These are phyloP conservation scores for Eutypa lata DNA, from an alignment of 2,329 filamentous ascomycete species.

Conservation along the genomic window DNA sequence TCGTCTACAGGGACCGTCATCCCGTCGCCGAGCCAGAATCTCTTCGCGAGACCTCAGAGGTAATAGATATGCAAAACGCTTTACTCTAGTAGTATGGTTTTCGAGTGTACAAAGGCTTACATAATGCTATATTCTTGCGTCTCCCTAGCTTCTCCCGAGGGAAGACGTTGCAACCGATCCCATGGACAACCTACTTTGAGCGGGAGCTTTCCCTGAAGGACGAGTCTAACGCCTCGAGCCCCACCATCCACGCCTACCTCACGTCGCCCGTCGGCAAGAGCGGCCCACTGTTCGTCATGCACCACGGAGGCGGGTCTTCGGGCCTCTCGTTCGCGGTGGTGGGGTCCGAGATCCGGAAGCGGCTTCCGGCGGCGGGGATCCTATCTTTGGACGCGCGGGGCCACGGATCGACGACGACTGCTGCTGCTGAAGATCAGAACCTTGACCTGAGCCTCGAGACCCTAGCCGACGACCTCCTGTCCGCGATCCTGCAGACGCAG, in stretches of 20 bases:
- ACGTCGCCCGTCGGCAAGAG: conserved; percentile 68
- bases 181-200: conserved; percentile 90
- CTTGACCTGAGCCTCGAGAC: conserved; percentile 71
- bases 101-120: too few relatives aligned
- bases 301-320: conserved; percentile 92
- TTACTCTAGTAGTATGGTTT: too few relatives aligned
- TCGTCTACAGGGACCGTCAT: conserved; percentile 92
- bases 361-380: conserved; percentile 76
- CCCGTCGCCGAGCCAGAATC: conserved; percentile 68
- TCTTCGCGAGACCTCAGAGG: conserved; percentile 71
- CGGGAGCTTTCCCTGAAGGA: conserved; percentile 74
- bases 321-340: conserved; percentile 88
- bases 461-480: conserved; percentile 68
- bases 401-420: conserved; percentile 77
- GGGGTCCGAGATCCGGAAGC: conserved; percentile 71
- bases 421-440: conserved; percentile 22
- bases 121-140: conserved; percentile 1
- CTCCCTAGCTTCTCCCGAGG: conserved; percentile 43
- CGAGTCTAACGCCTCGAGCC: conserved; percentile 34
- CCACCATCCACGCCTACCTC: conserved; percentile 81
- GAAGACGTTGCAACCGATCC: conserved; percentile 61
- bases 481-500: conserved; percentile 66
- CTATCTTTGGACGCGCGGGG: conserved; percentile 83
- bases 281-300: conserved; percentile 84
- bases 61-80: conserved; percentile 32